A percentile compares a stretch with the other conserved stretches of the same genome.
phyloP scores from a whole-genome alignment of 225 moss, liverwort and hornwort genomes.

The Pleurozium schreberi region DNA sequence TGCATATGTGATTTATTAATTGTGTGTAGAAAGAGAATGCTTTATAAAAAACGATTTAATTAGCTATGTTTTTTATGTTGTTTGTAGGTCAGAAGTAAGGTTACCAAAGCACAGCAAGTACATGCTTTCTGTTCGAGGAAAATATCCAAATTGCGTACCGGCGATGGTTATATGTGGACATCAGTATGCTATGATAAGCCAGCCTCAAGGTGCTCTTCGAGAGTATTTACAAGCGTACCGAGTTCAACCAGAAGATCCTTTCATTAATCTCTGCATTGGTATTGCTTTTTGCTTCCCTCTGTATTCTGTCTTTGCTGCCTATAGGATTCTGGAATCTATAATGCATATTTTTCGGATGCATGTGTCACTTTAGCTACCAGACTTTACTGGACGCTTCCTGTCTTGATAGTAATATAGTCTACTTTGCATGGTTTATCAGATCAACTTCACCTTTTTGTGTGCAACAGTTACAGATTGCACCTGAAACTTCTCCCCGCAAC shows the following conservation, averaged over 20 bases:
- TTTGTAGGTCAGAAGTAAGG: conserved; percentile 62
- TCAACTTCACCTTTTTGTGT: not conserved
- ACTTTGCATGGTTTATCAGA: not conserved
- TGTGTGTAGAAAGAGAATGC: not conserved
- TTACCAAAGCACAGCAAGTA: conserved; percentile 90
- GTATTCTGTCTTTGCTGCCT: not conserved
- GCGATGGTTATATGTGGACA: conserved; percentile 91
- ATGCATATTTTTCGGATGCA: not conserved
- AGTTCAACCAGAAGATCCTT: conserved; percentile 85
- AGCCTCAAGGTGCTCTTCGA: conserved; percentile 94
- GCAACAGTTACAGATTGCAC: not conserved
- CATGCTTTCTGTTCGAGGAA: conserved; percentile 70
- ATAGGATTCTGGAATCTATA: not conserved
- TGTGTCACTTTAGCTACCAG: not conserved
- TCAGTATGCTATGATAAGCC: conserved; percentile 93
- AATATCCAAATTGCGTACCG: conserved; percentile 65
- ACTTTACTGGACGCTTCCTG: not conserved
- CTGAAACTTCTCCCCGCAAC: not conserved
- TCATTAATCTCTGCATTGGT: conserved; percentile 97
- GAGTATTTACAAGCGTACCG: conserved; percentile 90
- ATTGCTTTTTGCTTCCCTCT: not conserved
- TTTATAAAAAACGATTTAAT: not conserved
- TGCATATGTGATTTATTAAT: not conserved
- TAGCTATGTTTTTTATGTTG: not conserved
- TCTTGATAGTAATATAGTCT: not conserved